These are phyloP conservation scores for Dissophora ornata DNA, from an alignment of 192 early-diverging fungal genomes.

Conservation along the genomic window DNA sequence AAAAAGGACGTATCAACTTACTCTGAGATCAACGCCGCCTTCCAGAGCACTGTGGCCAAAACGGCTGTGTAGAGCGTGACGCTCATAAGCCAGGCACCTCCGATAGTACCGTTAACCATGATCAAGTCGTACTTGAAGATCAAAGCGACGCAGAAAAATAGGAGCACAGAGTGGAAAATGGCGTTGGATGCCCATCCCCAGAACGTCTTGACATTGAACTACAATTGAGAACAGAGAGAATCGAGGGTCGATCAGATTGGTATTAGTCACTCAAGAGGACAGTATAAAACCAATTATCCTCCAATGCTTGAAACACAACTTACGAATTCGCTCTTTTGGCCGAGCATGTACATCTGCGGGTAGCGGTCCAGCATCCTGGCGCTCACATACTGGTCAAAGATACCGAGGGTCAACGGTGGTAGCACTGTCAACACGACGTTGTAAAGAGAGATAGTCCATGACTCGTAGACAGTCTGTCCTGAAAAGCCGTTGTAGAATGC, in stretches of 20 bases:
- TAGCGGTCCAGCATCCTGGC: conserved; percentile 96
- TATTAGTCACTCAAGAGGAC: too few species aligned
- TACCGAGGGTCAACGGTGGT: conserved; percentile 94
- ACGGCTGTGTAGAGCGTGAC: conserved; percentile 90
- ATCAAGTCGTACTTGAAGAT: conserved; percentile 78
- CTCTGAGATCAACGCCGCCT: conserved; percentile 91
- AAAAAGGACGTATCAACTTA: conserved; percentile 41
- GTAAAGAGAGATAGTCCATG: conserved; percentile 96
- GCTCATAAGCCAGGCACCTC: conserved; percentile 93
- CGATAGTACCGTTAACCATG: conserved; percentile 73
- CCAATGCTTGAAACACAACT: conserved; percentile 29
- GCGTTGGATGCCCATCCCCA: conserved; percentile 95
- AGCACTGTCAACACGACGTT: conserved; percentile 96
- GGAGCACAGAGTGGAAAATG: conserved; percentile 89
- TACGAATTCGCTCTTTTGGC: conserved; percentile 73
- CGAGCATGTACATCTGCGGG: conserved; percentile 96
- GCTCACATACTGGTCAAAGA: conserved; percentile 97
- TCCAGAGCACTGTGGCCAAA: conserved; percentile 88
- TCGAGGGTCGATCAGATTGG: too few species aligned
- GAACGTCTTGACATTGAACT: conserved; percentile 89
- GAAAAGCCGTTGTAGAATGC: conserved; percentile 96
- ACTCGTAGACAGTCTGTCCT: conserved; percentile 97
- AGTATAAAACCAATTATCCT: too few species aligned
- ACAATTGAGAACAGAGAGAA: background rate
- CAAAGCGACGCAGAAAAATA: conserved; percentile 34